phyloP scores from a whole-genome alignment of 2,329 filamentous ascomycete genomes.

The Sclerotinia subarctica region DNA sequence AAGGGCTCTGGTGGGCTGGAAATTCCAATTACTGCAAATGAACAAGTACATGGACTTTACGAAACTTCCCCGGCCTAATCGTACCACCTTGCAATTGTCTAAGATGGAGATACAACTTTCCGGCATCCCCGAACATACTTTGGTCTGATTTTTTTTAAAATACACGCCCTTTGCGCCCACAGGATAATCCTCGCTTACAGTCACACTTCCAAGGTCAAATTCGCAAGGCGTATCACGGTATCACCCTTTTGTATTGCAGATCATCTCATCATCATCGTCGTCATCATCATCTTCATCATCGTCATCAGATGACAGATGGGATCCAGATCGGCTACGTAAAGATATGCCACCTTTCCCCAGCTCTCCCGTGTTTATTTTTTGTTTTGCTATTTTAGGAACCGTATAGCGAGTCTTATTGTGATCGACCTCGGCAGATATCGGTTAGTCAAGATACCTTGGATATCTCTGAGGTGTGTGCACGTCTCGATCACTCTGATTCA shows the following conservation, averaged over 20 bases:
- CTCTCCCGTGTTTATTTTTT: too few relatives aligned
- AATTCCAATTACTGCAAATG: slow-evolving; percentile 7
- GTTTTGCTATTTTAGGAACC: not conserved
- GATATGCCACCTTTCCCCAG: not conserved
- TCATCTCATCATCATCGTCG: slow-evolving; percentile 8
- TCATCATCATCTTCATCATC: not conserved
- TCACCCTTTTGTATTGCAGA: slow-evolving; percentile 4
- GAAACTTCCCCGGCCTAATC: not conserved
- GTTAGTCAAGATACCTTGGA: not conserved
- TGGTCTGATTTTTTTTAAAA: slow-evolving; percentile 13
- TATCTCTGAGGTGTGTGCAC: slow-evolving; percentile 9
- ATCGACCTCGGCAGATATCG: slow-evolving; percentile 11
- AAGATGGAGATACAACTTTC: not conserved
- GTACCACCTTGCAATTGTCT: slow-evolving; percentile 4
- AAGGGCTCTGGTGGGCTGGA: too few relatives aligned
- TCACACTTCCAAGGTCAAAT: not conserved
- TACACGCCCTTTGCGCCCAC: slow-evolving; percentile 18
- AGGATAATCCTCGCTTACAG: slow-evolving; percentile 2
- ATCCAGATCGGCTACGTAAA: not conserved
- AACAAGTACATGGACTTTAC: not conserved
- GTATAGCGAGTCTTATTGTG: slow-evolving; percentile 5
- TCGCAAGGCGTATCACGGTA: not conserved
- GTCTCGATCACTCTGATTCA: slow-evolving; percentile 12
- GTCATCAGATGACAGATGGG: not conserved
- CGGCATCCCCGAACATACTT: slow-evolving; percentile 16